These are phyloP conservation scores for Maudiozyma humilis DNA, from an alignment of 1,139 yeast genomes.

Conservation along the genomic window DNA sequence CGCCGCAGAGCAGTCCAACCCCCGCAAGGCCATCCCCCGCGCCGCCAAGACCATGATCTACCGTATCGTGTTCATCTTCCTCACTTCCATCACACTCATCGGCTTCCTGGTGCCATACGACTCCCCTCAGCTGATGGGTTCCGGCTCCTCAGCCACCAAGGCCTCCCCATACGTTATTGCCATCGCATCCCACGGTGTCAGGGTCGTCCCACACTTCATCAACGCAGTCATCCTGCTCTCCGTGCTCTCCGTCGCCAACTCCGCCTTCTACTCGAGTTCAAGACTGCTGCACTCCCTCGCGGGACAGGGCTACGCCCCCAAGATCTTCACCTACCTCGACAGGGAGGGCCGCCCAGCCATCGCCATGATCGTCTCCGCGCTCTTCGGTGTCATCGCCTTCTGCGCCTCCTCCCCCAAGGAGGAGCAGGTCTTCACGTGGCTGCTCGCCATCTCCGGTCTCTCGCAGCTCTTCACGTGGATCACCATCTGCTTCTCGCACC, in stretches of 20 bases:
- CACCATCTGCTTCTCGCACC: conserved; percentile 52
- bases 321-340: conserved; percentile 56
- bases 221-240: conserved; percentile 50
- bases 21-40: conserved; percentile 60
- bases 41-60: conserved; percentile 72
- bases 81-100: conserved; percentile 51
- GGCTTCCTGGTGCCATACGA: conserved; percentile 63
- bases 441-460: conserved; percentile 59
- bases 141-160: conserved; percentile 37
- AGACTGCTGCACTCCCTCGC: conserved; percentile 60
- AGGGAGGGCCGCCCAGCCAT: conserved; percentile 59
- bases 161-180: conserved; percentile 77
- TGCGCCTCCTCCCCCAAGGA: conserved; percentile 52
- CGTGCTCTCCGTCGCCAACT: conserved; percentile 63
- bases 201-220: conserved; percentile 51
- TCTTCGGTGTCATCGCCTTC: conserved; percentile 52
- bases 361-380: conserved; percentile 44
- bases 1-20: conserved; percentile 81
- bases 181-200: conserved; percentile 56
- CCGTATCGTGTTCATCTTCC: conserved; percentile 58
- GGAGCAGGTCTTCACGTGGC: conserved; percentile 59
- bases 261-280: conserved; percentile 57
- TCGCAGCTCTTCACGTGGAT: conserved; percentile 65
- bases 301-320: conserved; percentile 57
- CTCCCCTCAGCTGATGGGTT: conserved; percentile 42